A percentile compares a stretch with the other conserved stretches of the same genome.
These are phyloP conservation scores for Cryptococcus floricola DNA, from an alignment of 1,284 basidiomycete species.

Conservation along the genomic window DNA sequence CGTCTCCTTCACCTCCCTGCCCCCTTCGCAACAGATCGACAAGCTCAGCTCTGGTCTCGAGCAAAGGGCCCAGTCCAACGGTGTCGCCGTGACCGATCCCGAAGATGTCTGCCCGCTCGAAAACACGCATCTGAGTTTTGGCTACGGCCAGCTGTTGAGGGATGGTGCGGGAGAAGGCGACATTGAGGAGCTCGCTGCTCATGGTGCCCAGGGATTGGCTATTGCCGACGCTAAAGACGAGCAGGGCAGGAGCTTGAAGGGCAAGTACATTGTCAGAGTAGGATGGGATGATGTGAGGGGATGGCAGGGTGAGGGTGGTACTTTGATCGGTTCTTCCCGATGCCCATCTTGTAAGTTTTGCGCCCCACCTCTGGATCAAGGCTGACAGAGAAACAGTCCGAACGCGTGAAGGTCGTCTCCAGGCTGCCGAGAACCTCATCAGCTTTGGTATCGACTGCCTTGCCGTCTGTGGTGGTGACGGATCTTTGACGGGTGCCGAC, in stretches of 20 bases:
- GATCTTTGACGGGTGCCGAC: slow-evolving; percentile 92
- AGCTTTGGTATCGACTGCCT: slow-evolving; percentile 95
- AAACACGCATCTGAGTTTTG: slow-evolving; percentile 64
- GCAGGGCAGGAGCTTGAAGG: slow-evolving; percentile 63
- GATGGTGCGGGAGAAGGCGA: slow-evolving; percentile 81
- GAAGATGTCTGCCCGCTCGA: slow-evolving; percentile 31
- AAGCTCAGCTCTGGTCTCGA: slow-evolving; percentile 17
- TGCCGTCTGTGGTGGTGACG: slow-evolving; percentile 95
- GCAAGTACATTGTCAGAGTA: slow-evolving; percentile 89
- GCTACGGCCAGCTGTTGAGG: slow-evolving; percentile 81
- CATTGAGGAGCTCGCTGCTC: slow-evolving; percentile 37
- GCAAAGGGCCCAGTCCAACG: slow-evolving; percentile 14
- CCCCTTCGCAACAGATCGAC: slow-evolving; percentile 32
- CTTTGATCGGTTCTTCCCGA: slow-evolving; percentile 91
- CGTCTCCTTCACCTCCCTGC: slow-evolving; percentile 37
- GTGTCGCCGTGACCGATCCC: slow-evolving; percentile 29
- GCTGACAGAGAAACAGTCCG: slow-evolving; percentile 54
- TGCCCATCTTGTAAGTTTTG: slow-evolving; percentile 62
- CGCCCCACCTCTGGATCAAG: background rate
- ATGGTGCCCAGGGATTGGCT: slow-evolving; percentile 28
- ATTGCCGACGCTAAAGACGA: slow-evolving; percentile 53
- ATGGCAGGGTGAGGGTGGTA: slow-evolving; percentile 94
- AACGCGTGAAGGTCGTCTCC: slow-evolving; percentile 76
- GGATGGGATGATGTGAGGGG: slow-evolving; percentile 98
- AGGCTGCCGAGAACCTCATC: slow-evolving; percentile 86